Evolutionary conservation across 2,329 filamentous ascomycete species (phyloP), one percentile per base, ranked within the genome.

Genomic region (Sporothrix humicola): DNA sequence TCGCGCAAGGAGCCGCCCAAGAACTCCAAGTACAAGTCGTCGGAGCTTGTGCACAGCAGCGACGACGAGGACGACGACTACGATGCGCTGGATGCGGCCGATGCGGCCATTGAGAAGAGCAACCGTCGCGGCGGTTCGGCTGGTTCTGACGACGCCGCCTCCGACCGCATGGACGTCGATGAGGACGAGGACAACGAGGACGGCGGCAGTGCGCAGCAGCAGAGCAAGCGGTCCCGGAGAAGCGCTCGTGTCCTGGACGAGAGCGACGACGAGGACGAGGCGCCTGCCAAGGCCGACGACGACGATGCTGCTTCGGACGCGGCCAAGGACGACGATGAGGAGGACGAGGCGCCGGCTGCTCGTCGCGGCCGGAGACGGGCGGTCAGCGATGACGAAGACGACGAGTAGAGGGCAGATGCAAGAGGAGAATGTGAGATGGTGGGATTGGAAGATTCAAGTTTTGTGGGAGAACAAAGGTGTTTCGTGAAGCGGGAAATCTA

Each of bases 21-120:
- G 76, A 84, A 82, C 75, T 82, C 80, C 81, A 97, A 97, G 82
- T 97, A 89, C 86, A 97, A 97, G 87, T 95, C 92, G 69, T 90
- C 88, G 1, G 94, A 97, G 82, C 89, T 94, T 75, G 90, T 97
- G 42, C 91, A 93, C 61, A 92, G 95, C 76, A 93, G 91, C 75
- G 91, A 93, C 76, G 89, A 88, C 2, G 82, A 82, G 61, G 81
- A 83, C 6, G 82, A 82, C 2, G 74, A 73, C 31, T 58, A 73
- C 46, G 75, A 74, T 17, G 75, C 71, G 46, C 75, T 81, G 12
- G 79, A 79, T 63, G 77, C 76, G 54, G 76, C 78, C 12, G 74
- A 76, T 59, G 52, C 69, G 58, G 70, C 75, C 89, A 92, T 77
- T 46, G 79, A 77, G 75, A 75, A 72, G 66, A 76, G 58, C 74